A percentile compares a stretch with the other conserved stretches of the same genome.
Conservation (phyloP, 371 early-diverging fungal species). For the Apophysomyces elegans region DNA sequence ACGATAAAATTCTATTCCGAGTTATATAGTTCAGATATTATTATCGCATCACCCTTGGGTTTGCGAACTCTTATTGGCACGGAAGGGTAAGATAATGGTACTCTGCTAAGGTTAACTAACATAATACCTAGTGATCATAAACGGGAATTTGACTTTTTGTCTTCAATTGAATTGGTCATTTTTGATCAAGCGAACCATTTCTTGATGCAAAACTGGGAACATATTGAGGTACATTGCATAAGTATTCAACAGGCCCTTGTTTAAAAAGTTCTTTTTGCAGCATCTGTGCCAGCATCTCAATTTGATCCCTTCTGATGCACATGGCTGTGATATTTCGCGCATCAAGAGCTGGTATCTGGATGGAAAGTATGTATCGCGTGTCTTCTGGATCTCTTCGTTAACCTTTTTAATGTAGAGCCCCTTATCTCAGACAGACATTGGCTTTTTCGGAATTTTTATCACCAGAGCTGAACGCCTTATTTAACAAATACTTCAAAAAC, state of each 20-base stretch:
- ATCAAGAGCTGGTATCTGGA: slow-evolving; percentile 88
- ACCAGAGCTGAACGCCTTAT: slow-evolving; percentile 90
- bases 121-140: slow-evolving; percentile 68
- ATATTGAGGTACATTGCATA: slow-evolving; percentile 62
- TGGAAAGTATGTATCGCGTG: slow-evolving; percentile 49
- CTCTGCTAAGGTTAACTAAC: not conserved
- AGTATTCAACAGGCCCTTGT: not conserved
- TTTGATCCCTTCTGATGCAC: slow-evolving; percentile 81
- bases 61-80: slow-evolving; percentile 85
- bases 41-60: slow-evolving; percentile 93
- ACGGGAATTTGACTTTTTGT: slow-evolving; percentile 90
- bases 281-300: slow-evolving; percentile 86
- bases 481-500: slow-evolving; percentile 77
- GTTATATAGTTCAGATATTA: slow-evolving; percentile 90
- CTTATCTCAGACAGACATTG: slow-evolving; percentile 88
- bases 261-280: slow-evolving; percentile 16
- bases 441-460: slow-evolving; percentile 77
- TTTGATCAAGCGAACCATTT: slow-evolving; percentile 87
- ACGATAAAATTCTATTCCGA: slow-evolving; percentile 85
- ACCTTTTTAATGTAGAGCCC: slow-evolving; percentile 50
- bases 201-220: slow-evolving; percentile 99
- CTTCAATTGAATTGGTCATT: slow-evolving; percentile 90
- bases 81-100: slow-evolving; percentile 58
- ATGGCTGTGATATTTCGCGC: slow-evolving; percentile 95
- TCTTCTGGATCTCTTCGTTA: too few relatives aligned